Evolutionary conservation across 805 yeast species (phyloP), one percentile per base, ranked within the genome.

Genomic region (Suhomyces kilbournensis): DNA sequence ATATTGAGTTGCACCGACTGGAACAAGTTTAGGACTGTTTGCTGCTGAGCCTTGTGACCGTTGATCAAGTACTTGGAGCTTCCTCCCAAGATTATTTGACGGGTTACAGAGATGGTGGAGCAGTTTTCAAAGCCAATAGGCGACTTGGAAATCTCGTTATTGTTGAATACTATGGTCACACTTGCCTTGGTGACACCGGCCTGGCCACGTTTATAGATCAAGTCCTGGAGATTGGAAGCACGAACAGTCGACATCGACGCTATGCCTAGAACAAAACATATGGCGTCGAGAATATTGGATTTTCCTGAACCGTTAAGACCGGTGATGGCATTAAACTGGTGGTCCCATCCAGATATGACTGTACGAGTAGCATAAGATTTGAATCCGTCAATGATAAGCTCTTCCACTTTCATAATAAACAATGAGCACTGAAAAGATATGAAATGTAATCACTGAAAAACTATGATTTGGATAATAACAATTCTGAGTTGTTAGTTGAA

Each of bases 291-390:
- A 53, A 94, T 92, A 67, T 94, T 94, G 20, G 98, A 93, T 65
- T 94, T 94, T 5, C 99, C 99, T 0, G 97, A 90, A 8, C 99
- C 99, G 67, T 94, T 94, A 47, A 94, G 78, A 7, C 99, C 99
- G 0, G 99, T 96, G 66, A 94, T 93, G 61, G 98, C 97, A 71
- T 96, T 94, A 72, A 94, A 96, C 70, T 88, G 96, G 1, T 89
- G 81, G 69, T 94, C 99, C 99, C 99, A 96, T 25, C 85, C 88
- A 1, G 96, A 82, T 30, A 94, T 89, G 28, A 92, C 97, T 0
- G 99, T 94, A 74, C 98, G 86, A 1, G 96, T 88, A 25, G 98
- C 97, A 63, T 94, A 94, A 20, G 97, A 90, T 74, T 94, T 94
- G 81, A 94, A 94, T 44, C 99, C 99, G 71, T 94, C 99, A 46